phyloP scores from a whole-genome alignment of 129 eudicot species.

The Scalesia atractyloides region DNA sequence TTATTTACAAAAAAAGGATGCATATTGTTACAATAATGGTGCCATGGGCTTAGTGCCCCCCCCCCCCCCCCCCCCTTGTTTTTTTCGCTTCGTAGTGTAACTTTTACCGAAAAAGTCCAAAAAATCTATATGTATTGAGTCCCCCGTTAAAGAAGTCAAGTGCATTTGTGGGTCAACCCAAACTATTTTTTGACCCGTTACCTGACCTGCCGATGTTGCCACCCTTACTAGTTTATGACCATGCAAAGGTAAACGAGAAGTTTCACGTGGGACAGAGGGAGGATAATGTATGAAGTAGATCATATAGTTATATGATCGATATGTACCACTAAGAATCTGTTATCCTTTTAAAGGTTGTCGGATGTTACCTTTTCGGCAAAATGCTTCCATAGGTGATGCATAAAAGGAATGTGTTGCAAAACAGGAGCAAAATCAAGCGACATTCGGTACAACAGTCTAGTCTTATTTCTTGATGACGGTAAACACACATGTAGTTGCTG shows the following conservation, averaged over 20 bases:
- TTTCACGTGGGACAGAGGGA: neutral
- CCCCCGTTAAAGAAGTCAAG: neutral
- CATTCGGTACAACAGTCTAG: slow-evolving; percentile 83
- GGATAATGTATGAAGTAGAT: neutral
- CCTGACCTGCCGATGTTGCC: neutral
- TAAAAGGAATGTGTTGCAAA: slow-evolving; percentile 70
- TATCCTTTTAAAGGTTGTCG: neutral
- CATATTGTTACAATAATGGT: neutral
- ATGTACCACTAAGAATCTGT: neutral
- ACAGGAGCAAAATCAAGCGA: slow-evolving; percentile 90
- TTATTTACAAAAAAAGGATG: neutral
- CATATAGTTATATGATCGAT: neutral
- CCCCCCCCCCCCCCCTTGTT: too few species aligned
- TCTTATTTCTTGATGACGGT: slow-evolving; percentile 72
- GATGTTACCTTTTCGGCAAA: slow-evolving; percentile 77
- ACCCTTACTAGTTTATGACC: neutral
- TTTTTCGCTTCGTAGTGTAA: too few species aligned
- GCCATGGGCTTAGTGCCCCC: too few species aligned
- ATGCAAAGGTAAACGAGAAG: neutral
- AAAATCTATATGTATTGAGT: too few species aligned
- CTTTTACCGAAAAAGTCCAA: too few species aligned
- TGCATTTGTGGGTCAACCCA: neutral
- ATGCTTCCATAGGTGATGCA: slow-evolving; percentile 73
- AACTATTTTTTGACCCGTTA: neutral
- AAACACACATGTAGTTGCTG: slow-evolving; percentile 97